Base-by-base conservation (phyloP, 2,329 filamentous ascomycete genomes). In the Cladosporium sp. region DNA sequence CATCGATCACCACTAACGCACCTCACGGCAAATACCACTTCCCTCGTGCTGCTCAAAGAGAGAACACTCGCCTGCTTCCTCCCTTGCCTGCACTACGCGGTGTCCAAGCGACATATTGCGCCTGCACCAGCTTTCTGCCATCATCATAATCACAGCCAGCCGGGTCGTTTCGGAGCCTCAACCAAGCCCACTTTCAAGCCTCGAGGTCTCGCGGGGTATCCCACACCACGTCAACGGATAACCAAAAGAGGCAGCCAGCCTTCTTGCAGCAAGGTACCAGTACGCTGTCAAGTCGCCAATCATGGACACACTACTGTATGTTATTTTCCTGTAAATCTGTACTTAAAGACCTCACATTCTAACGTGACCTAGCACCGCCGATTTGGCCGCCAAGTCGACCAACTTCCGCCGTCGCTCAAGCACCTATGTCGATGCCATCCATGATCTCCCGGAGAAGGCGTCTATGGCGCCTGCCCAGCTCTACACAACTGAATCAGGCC, bases 401-500 rank as follows among this genome's bases (percentile, higher is more conserved):
- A 89, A 91, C 71, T 96, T 96, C 77, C 89, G 93, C 69, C 90
- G 95, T 73, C 91, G 92, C 80, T 97, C 94, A 73, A 97, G 93
- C 71, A 97, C 93, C 44, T 97, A 96, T 78, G 93, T 97, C 73
- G 95, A 98, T 83, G 94, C 92, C 70, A 97, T 98, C 73, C 94
- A 98, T 80, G 94, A 98, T 82, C 85, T 96, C 63, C 88, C 91
- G 10, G 90, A 93, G 76, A 92, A 92, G 73, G 84, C 85, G 66
- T 87, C 94, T 72, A 87, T 96, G 86, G 95, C 95, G 5, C 95
- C 95, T 33, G 95, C 95, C 71, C 95, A 99, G 81, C 85, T 99
- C 55, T 99, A 99, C 82, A 97, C 93, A 78, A 99, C 95, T 62
- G 96, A 98, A 85, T 98, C 94, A 57, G 95, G 95, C 58, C 88